Base-by-base conservation (phyloP, 129 eudicot species). In the Escallonia herrerae region DNA sequence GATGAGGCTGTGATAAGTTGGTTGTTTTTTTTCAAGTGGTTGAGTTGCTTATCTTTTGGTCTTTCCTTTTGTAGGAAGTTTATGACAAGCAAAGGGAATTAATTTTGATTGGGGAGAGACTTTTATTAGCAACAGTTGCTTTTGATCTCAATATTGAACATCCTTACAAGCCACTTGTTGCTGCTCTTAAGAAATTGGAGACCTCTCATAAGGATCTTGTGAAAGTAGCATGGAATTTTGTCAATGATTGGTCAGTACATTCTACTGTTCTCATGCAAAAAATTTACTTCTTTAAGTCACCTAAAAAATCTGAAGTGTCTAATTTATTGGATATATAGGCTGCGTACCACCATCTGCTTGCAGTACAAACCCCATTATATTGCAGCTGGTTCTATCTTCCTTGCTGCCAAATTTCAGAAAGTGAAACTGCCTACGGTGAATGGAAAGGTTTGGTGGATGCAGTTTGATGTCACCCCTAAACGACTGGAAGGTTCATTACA, bases 161-260 rank as follows among this genome's bases (percentile, higher is more conserved):
- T 63, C 94, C 96, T 9, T 89, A 80, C 74, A 89, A 78, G 69
- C 77, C 90, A 65, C 94, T 89, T 68, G 87, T 89, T 77, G 80
- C 66, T 1, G 84, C 90, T 75, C 65, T 89, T 42, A 85, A 89
- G 78, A 72, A 70, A 68, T 69, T 85, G 75, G 80, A 39, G 8
- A 76, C 81, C 56, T 58, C 90, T 43, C 69, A 83, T 41, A 80
- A 80, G 47, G 90, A 82, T 56, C 64, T 89, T 62, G 76, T 72
- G 12, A 85, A 76, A 85, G 85, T 84, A 15, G 94, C 94, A 43
- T 89, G 96, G 94, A 89, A 89, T 69, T 86, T 78, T 76, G 87
- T 85, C 69, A 85, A 89, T 83, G 96, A 85, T 73, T 82, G 86
- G 96, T 89, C 78, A 60, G 59, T 60, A 45, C 8, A 37, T 2